Evolutionary conservation across 148 eudicot genomes (phyloP).

Genomic region (Rhododendron molle): DNA sequence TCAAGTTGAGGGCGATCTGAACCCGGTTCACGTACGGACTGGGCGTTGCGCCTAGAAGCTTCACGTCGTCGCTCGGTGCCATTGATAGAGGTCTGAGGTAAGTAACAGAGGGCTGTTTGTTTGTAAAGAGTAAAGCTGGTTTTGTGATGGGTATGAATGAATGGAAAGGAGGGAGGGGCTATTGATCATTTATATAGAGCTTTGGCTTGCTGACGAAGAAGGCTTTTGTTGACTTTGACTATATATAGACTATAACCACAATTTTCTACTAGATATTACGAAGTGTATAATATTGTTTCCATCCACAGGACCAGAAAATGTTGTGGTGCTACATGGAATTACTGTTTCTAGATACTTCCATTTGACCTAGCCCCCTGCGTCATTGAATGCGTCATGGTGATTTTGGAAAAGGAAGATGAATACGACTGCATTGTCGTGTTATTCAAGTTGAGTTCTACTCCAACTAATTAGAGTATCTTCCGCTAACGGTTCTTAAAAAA

Average conservation of each 20-base stretch:
- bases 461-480: too few relatives aligned
- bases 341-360: too few relatives aligned
- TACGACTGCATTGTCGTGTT: too few relatives aligned
- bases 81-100: neutral
- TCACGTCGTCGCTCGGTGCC: slow-evolving; percentile 21
- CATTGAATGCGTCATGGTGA: neutral
- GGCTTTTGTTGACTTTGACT: neutral
- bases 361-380: neutral
- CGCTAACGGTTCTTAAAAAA: too few relatives aligned
- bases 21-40: slow-evolving; percentile 28
- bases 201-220: neutral
- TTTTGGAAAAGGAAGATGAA: too few relatives aligned
- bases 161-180: neutral
- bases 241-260: too few relatives aligned
- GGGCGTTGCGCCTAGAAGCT: slow-evolving; percentile 20
- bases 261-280: too few relatives aligned
- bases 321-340: too few relatives aligned
- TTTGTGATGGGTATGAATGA: neutral
- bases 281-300: too few relatives aligned
- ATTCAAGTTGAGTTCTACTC: too few relatives aligned
- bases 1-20: slow-evolving; percentile 36
- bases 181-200: neutral
- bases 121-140: neutral
- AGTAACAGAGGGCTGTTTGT: neutral
- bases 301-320: too few relatives aligned